Evolutionary conservation across 352 stramenopile species (phyloP).

Genomic region (Globisporangium emineosum): DNA sequence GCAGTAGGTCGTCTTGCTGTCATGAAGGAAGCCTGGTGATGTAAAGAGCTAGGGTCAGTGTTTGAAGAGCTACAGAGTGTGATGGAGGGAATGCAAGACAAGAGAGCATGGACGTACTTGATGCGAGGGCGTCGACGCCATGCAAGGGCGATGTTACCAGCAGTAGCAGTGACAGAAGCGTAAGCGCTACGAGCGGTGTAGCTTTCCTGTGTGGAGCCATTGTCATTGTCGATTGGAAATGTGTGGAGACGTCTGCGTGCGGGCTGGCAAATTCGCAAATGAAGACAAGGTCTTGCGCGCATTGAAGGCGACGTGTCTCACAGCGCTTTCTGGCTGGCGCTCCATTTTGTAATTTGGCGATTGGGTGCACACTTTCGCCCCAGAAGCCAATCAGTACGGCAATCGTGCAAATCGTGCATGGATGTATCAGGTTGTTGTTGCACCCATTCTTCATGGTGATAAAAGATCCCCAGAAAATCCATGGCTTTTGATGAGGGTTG

Average conservation of each 20-base stretch:
- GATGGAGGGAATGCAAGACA: not conserved
- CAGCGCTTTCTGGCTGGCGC: not conserved
- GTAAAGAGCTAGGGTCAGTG: not conserved
- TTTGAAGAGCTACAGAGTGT: not conserved
- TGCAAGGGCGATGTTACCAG: not conserved
- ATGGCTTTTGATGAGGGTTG: too few relatives aligned
- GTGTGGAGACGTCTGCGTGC: not conserved
- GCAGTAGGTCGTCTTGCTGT: constrained; percentile 34
- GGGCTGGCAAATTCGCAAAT: not conserved
- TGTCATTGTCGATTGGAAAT: not conserved
- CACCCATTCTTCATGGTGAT: too few relatives aligned
- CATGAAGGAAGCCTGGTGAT: constrained; percentile 21
- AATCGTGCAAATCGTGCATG: too few relatives aligned
- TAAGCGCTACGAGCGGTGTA: not conserved
- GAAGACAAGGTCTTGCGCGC: not conserved
- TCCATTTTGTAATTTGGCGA: not conserved
- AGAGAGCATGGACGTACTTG: constrained; percentile 13
- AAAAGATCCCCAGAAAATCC: too few relatives aligned
- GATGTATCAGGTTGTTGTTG: too few relatives aligned
- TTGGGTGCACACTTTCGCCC: not conserved
- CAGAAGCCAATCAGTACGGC: too few relatives aligned
- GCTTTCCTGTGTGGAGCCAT: not conserved
- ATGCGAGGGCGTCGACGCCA: constrained; percentile 9
- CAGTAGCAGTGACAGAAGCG: not conserved
- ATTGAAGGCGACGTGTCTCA: not conserved